A percentile compares a stretch with the other conserved stretches of the same genome.
phyloP scores from a whole-genome alignment of 768 basidiomycete species.

The Phaeotremella fagi region DNA sequence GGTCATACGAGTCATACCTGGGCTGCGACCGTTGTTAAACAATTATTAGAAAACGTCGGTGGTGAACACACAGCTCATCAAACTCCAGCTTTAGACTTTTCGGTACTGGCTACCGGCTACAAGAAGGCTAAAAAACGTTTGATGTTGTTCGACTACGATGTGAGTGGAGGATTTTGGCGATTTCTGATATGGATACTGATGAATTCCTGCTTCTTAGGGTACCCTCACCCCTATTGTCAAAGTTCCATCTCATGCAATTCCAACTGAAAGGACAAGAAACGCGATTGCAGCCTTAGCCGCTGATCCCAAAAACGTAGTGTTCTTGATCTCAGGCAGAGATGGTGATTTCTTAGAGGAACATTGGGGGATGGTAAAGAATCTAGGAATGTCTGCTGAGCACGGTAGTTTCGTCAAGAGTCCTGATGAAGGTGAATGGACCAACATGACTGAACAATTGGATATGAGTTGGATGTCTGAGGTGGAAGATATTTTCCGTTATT shows the following conservation, averaged over 20 bases:
- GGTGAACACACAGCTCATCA: constrained; percentile 71
- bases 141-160: constrained; percentile 94
- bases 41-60: constrained; percentile 76
- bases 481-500: constrained; percentile 90
- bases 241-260: constrained; percentile 78
- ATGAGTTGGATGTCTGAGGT: constrained; percentile 98
- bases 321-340: constrained; percentile 96
- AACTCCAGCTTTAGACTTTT: constrained; percentile 75
- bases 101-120: constrained; percentile 61
- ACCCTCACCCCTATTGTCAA: constrained; percentile 97
- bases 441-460: constrained; percentile 85
- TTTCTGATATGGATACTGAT: constrained; percentile 1
- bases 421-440: constrained; percentile 66
- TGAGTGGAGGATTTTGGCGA: constrained; percentile 50
- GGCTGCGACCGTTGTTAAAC: constrained; percentile 83
- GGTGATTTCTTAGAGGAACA: constrained; percentile 86
- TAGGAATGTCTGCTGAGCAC: constrained; percentile 95
- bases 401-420: constrained; percentile 84
- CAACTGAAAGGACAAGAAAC: constrained; percentile 66
- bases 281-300: constrained; percentile 66
- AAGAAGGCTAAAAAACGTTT: constrained; percentile 69
- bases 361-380: constrained; percentile 70
- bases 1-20: constrained; percentile 93
- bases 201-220: constrained; percentile 55
- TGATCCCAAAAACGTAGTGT: constrained; percentile 87